Conservation (phyloP, 164 flowering plant genomes). For the Saururus chinensis region DNA sequence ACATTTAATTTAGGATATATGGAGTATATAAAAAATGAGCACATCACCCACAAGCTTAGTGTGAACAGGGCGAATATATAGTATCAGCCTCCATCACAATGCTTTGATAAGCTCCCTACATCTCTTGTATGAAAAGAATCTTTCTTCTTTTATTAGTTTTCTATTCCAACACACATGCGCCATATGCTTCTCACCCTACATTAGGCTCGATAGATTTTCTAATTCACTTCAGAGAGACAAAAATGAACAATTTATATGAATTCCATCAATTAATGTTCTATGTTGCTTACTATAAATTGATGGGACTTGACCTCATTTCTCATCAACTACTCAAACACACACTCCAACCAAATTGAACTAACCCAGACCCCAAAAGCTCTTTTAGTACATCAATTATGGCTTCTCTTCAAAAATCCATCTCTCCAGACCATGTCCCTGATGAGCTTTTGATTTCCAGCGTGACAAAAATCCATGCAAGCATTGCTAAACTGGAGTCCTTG, state of each 20-base stretch:
- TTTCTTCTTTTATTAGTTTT: background rate
- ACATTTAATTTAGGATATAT: too few relatives aligned
- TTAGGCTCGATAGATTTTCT: too few relatives aligned
- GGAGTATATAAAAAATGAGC: too few relatives aligned
- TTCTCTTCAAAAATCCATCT: constrained; percentile 15
- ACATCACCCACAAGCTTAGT: background rate
- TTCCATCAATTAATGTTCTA: too few relatives aligned
- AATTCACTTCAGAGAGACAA: too few relatives aligned
- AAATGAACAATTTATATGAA: too few relatives aligned
- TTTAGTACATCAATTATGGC: constrained; percentile 17
- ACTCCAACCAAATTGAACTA: too few relatives aligned
- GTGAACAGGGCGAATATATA: background rate
- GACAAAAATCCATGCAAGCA: constrained; percentile 25
- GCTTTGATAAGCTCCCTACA: background rate
- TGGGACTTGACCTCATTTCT: background rate
- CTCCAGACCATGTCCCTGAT: constrained; percentile 10
- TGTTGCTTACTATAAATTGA: background rate
- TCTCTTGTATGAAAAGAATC: background rate
- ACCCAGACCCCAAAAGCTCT: background rate
- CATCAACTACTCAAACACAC: background rate
- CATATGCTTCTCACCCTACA: too few relatives aligned
- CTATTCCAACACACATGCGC: background rate
- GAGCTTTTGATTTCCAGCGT: constrained; percentile 23
- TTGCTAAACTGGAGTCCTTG: constrained; percentile 32
- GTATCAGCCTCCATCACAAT: background rate